Evolutionary conservation across 2,329 filamentous ascomycete species (phyloP).

Genomic region (Macroventuria anomochaeta): DNA sequence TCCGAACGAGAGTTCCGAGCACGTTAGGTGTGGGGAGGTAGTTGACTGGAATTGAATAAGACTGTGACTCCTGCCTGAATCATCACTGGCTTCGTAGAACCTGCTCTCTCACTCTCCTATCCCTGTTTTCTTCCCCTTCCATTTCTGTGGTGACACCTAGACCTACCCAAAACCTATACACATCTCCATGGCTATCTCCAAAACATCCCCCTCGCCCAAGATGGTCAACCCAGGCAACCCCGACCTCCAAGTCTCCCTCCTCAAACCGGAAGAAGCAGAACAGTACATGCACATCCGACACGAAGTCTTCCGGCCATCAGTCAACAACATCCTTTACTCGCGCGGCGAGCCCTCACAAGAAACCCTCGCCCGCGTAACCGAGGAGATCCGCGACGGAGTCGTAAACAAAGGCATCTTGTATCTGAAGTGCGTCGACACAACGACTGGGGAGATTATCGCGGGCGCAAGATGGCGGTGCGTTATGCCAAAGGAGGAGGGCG

Average conservation of each 20-base stretch:
- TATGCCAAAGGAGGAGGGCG: slow-evolving; percentile 23
- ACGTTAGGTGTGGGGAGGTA: background rate
- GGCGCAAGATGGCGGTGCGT: slow-evolving; percentile 40
- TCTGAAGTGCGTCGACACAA: slow-evolving; percentile 38
- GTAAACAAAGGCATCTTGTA: slow-evolving; percentile 34
- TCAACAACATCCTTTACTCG: slow-evolving; percentile 46
- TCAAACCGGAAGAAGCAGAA: slow-evolving; percentile 36
- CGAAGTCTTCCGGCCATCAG: slow-evolving; percentile 37
- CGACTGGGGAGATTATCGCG: slow-evolving; percentile 37
- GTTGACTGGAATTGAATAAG: slow-evolving; percentile 6
- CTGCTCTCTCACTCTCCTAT: background rate
- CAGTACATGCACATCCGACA: slow-evolving; percentile 43
- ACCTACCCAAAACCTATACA: background rate
- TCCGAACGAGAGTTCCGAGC: slow-evolving; percentile 14
- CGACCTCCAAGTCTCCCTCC: slow-evolving; percentile 35
- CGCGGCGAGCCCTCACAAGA: slow-evolving; percentile 34
- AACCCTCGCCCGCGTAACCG: slow-evolving; percentile 33
- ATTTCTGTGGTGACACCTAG: background rate
- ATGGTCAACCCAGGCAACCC: slow-evolving; percentile 32
- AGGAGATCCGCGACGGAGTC: slow-evolving; percentile 32
- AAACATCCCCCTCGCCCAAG: slow-evolving; percentile 1
- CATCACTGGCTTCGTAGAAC: background rate
- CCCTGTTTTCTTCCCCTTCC: background rate
- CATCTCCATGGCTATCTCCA: slow-evolving; percentile 1
- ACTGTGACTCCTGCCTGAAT: slow-evolving; percentile 4